phyloP scores from a whole-genome alignment of 2,329 filamentous ascomycete species.

The Clarireedia sp. region DNA sequence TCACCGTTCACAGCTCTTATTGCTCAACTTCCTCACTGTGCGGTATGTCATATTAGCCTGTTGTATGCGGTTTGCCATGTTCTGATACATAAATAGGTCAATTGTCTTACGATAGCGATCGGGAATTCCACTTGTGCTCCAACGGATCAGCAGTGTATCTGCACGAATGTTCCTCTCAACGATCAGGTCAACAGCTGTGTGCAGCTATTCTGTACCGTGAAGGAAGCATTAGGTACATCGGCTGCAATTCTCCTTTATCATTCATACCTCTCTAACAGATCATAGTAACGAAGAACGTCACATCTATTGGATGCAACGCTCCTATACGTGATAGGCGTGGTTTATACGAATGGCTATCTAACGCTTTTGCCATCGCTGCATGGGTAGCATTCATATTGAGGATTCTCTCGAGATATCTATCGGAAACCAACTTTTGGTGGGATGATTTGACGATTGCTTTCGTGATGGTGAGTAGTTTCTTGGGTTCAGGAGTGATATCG shows the following conservation, averaged over 20 bases:
- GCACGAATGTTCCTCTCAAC: background rate
- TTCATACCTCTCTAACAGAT: background rate
- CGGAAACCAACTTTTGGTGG: background rate
- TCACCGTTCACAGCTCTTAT: background rate
- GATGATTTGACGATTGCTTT: constrained; percentile 1
- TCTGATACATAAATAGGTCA: background rate
- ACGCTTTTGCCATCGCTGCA: background rate
- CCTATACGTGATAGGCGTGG: background rate
- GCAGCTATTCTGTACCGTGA: background rate
- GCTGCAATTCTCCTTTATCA: background rate
- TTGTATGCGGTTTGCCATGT: background rate
- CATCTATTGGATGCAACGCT: background rate
- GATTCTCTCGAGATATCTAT: background rate
- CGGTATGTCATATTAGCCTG: background rate
- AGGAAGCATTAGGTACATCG: background rate
- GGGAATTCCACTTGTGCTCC: background rate
- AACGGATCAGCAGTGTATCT: constrained; percentile 6
- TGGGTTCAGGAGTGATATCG: background rate
- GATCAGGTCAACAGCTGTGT: background rate
- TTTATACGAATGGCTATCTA: background rate
- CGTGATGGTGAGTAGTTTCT: constrained; percentile 1
- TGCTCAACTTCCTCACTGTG: background rate
- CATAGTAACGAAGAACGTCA: constrained; percentile 2
- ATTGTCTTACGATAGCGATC: background rate
- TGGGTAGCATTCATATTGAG: constrained; percentile 1